Evolutionary conservation across 805 yeast species (phyloP).

Genomic region (Cyberlindnera mississippiensis): DNA sequence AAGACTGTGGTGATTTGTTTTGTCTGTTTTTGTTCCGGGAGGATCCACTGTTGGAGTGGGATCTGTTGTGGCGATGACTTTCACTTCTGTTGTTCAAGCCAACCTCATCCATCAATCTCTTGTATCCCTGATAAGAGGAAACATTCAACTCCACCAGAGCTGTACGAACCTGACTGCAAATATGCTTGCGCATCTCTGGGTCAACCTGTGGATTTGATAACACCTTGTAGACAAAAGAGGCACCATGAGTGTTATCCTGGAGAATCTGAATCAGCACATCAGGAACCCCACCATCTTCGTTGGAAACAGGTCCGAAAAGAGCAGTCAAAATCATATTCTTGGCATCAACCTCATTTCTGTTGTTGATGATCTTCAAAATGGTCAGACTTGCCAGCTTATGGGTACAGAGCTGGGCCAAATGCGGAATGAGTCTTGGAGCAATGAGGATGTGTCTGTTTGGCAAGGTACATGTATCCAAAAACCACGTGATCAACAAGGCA

Average conservation of each 20-base stretch:
- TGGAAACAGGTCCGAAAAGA: conserved; percentile 52
- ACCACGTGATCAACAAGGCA: conserved; percentile 88
- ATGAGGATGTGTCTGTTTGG: conserved; percentile 64
- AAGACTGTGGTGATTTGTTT: conserved; percentile 20
- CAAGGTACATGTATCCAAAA: conserved; percentile 74
- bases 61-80: conserved; percentile 21
- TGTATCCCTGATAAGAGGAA: conserved; percentile 62
- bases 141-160: conserved; percentile 59
- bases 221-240: conserved; percentile 75
- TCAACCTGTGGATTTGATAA: conserved; percentile 68
- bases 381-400: conserved; percentile 86
- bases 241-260: conserved; percentile 64
- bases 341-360: conserved; percentile 59
- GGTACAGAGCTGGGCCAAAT: conserved; percentile 60
- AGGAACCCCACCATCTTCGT: conserved; percentile 35
- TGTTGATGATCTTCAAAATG: conserved; percentile 70
- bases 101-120: conserved; percentile 87
- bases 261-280: conserved; percentile 53
- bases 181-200: conserved; percentile 50
- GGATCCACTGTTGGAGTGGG: conserved; percentile 22
- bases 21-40: conserved; percentile 17
- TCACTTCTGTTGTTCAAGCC: conserved; percentile 45
- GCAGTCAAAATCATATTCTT: conserved; percentile 58
- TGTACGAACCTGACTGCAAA: conserved; percentile 57
- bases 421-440: conserved; percentile 57